Base-by-base conservation (phyloP, 2,329 filamentous ascomycete genomes). In the Cladosporium sp. region DNA sequence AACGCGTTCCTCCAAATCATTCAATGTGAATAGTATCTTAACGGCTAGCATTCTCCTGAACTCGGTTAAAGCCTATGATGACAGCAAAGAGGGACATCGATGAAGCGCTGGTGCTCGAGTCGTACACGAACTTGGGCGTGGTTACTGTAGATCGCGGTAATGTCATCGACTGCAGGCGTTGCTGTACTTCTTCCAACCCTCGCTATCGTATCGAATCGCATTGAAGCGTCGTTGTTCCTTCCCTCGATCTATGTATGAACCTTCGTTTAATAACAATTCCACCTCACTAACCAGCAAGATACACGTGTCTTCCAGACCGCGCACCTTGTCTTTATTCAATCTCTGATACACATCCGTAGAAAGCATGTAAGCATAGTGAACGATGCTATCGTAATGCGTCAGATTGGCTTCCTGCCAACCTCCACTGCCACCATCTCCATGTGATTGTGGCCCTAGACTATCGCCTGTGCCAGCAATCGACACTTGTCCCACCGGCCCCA, bases 301-400 rank as follows among this genome's bases (percentile, higher is more conserved):
- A 60, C 69, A 68, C 4, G 68, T 71, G 57, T 71, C 69, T 51
- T 66, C 64, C 51, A 71, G 55, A 36, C 69, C 69, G 10, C 28
- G 52, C 36, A 71, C 58, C 51, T 69, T 71, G 51, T 66, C 52
- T 54, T 65, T 57, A 36, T 71, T 71, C 65, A 71, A 38, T 14
- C 55, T 49, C 52, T 66, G 51, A 30, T 71, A 69, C 18, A 66
- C 64, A 18, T 60, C 64, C 44, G 68, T 69, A 6, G 64, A 66
- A 15, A 71, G 59, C 69, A 71, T 71, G 32, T 68, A 67, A 18
- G 69, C 68, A 51, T 69, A 71, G 24, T 69, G 69, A 59, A 64
- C 68, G 8, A 71, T 54, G 21, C 64, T 71, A 30, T 71, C 68
- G 49, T 71, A 71, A 57, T 71, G 68, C 49, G 68, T 66, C 64